phyloP scores from a whole-genome alignment of 495 filamentous ascomycete genomes.

The Pseudomonodictys pantanalensis region DNA sequence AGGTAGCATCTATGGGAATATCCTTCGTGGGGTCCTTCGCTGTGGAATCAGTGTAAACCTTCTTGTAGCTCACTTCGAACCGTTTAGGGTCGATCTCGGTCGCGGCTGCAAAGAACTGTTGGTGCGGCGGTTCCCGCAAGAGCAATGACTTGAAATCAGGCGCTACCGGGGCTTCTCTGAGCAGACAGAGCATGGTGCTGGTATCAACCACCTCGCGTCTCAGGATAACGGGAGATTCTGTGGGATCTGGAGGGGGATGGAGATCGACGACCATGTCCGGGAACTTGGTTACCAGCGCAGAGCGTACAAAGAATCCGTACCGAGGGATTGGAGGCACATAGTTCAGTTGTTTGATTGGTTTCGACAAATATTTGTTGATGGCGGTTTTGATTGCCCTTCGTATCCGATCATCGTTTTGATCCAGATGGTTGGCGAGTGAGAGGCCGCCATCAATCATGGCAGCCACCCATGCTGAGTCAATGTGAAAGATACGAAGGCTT shows the following conservation, averaged over 20 bases:
- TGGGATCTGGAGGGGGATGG: background rate
- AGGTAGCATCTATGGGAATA: background rate
- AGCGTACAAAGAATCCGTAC: constrained; percentile 13
- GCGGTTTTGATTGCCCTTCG: background rate
- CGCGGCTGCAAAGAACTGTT: background rate
- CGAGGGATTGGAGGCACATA: constrained; percentile 1
- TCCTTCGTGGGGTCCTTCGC: background rate
- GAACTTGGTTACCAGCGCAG: background rate
- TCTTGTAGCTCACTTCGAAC: background rate
- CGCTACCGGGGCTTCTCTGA: background rate
- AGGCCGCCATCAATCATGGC: constrained; percentile 51
- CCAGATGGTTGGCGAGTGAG: constrained; percentile 44
- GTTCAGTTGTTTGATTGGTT: background rate
- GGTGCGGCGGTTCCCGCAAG: background rate
- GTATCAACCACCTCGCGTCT: background rate
- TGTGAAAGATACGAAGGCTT: constrained; percentile 47
- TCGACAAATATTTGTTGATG: constrained; percentile 1
- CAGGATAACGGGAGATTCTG: background rate
- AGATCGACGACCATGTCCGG: constrained; percentile 11
- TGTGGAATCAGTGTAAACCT: background rate
- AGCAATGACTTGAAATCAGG: background rate
- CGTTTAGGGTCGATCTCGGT: background rate
- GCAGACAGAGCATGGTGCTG: background rate
- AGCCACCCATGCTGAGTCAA: constrained; percentile 49
- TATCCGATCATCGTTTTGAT: constrained; percentile 14